Evolutionary conservation across 2,329 filamentous ascomycete species (phyloP), one percentile per base, ranked within the genome.

Genomic region (Dendrostoma leiphaemia): DNA sequence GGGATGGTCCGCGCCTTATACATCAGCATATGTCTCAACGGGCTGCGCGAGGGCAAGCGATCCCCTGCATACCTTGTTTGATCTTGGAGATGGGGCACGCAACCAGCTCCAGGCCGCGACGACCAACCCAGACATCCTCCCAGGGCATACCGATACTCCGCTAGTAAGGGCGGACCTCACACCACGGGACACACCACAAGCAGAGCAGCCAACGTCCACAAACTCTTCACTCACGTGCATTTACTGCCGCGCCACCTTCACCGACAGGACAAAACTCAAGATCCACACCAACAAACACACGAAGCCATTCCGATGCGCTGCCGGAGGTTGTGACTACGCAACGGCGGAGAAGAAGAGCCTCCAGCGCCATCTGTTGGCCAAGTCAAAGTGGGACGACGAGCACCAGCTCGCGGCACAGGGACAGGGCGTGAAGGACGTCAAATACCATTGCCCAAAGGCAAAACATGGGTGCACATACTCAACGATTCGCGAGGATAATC

Each of bases 211-310:
- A n/a, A 17, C 31, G 3, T n/a, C 44, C 4, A 15, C 13, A 28
- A 28, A 31, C 17, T 10, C 28, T 9, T 9, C 23, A 10, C 29
- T 51, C 8, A n/a, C 19, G 9, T 58, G 56, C 40, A 6, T 45
- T 31, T n/a, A 38, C 45, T 58, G 56, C 56, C 4, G 26, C 9
- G 26, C 34, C 17, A 34, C 38, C n/a, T 52, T 49, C 34, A 17
- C 44, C 15, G 35, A 46, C n/a, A 58, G 32, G 31, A 49, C 53
- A 6, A 58, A 51, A 26, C 40, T 53, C 3, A 56, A 56, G 1
- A 49, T 48, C 24, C 53, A 58, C 40, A 56, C 15, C n/a, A 56
- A 56, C 45, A 58, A 58, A 15, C 56, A 58, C 53, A 58, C 53
- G 2, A 56, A 50, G 19, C 56, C 56, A 15, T 56, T 52, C 53